Evolutionary conservation across 768 basidiomycete genomes (phyloP).

Genomic region (Leucosporidium creatinivorum): DNA sequence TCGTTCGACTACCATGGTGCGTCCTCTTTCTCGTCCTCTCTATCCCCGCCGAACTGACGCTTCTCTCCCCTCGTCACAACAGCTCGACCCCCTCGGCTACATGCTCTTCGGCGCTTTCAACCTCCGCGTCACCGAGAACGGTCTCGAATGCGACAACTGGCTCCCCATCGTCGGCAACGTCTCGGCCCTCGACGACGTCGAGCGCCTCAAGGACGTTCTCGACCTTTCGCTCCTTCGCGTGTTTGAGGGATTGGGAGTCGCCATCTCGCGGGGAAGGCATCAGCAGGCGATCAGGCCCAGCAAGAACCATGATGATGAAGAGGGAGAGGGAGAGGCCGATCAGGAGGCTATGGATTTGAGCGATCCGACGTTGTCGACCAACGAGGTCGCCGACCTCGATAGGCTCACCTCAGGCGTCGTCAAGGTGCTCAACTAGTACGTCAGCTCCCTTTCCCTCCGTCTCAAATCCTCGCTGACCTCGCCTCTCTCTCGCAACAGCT

Average conservation of each 20-base stretch:
- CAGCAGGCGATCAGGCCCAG: neutral
- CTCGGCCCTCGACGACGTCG: slow-evolving; percentile 71
- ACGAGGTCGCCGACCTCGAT: slow-evolving; percentile 32
- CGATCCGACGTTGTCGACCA: slow-evolving; percentile 24
- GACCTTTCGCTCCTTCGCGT: slow-evolving; percentile 80
- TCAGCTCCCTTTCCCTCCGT: neutral
- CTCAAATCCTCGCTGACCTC: neutral
- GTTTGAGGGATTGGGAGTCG: slow-evolving; percentile 63
- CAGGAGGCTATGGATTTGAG: slow-evolving; percentile 25
- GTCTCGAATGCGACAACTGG: slow-evolving; percentile 85
- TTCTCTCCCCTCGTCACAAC: slow-evolving; percentile 28
- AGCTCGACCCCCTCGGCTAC: slow-evolving; percentile 79
- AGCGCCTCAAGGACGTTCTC: slow-evolving; percentile 67
- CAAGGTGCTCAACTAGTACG: slow-evolving; percentile 29
- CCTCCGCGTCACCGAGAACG: slow-evolving; percentile 59
- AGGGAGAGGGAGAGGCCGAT: slow-evolving; percentile 30
- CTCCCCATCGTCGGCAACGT: slow-evolving; percentile 69
- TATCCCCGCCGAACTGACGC: neutral
- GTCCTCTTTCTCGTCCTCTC: neutral
- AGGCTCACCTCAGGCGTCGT: slow-evolving; percentile 27
- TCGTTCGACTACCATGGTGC: slow-evolving; percentile 54
- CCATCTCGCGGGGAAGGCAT: slow-evolving; percentile 9
- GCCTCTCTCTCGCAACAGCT: slow-evolving; percentile 2
- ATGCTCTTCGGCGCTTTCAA: slow-evolving; percentile 83
- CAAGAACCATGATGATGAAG: slow-evolving; percentile 24